These are phyloP conservation scores for Quercus engelmannii DNA, from an alignment of 306 rosid species.

Conservation along the genomic window DNA sequence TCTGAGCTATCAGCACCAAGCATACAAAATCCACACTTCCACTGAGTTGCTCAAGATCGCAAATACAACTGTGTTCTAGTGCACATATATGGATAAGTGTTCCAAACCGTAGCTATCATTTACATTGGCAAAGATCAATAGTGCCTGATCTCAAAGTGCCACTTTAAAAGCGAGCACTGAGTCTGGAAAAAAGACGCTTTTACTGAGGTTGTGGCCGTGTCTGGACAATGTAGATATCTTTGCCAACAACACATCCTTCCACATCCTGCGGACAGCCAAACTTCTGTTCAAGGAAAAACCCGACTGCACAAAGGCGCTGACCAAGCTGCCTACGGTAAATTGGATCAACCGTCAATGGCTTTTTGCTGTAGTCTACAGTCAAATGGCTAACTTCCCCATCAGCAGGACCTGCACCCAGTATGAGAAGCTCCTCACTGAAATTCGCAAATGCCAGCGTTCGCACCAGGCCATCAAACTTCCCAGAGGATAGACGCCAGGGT, in stretches of 20 bases:
- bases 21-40: neutral
- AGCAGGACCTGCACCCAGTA: slow-evolving; percentile 72
- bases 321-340: slow-evolving; percentile 71
- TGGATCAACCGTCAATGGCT: slow-evolving; percentile 68
- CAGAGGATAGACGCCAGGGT: slow-evolving; percentile 82
- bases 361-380: slow-evolving; percentile 91
- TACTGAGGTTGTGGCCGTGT: slow-evolving; percentile 86
- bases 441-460: slow-evolving; percentile 82
- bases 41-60: neutral
- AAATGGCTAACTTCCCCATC: slow-evolving; percentile 81
- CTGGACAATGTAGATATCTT: slow-evolving; percentile 82
- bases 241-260: slow-evolving; percentile 86
- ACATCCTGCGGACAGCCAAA: slow-evolving; percentile 89
- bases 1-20: neutral
- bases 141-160: neutral
- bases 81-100: neutral
- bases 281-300: slow-evolving; percentile 79
- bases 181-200: neutral
- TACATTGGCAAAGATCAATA: neutral
- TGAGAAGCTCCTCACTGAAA: slow-evolving; percentile 84
- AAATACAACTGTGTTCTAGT: neutral
- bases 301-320: slow-evolving; percentile 85
- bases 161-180: neutral
- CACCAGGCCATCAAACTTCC: slow-evolving; percentile 78
- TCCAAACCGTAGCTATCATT: neutral